Evolutionary conservation across 495 filamentous ascomycete genomes (phyloP), one percentile per base, ranked within the genome.

Genomic region (Physcia stellaris): DNA sequence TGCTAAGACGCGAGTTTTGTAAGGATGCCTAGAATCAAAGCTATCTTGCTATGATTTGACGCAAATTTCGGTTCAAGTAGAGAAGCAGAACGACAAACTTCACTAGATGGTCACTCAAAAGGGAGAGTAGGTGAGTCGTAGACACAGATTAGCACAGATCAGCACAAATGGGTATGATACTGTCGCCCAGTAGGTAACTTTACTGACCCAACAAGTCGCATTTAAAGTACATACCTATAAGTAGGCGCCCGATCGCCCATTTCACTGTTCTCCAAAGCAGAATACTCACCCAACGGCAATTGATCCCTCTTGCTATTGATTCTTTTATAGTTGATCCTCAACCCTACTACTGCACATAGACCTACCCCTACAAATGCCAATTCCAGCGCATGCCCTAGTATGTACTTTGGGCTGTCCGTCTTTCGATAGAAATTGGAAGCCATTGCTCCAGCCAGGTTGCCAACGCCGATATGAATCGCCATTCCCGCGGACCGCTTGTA

Each of bases 401-500:
- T 57, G 42, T 79, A 87, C 15, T 68, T 59, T 0, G 80, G 80
- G 5, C 61, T 58, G 45, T 86, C 80, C 18, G 62, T 60, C 4
- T 60, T 44, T 12, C 81, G 72, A 48, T 86, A 87, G 54, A 87
- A 85, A 47, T 86, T 85, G 2, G 73, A 75, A 0, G 80, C 71
- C 72, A 86, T 83, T 1, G 79, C 64, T 22, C 82, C 82, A 15
- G 72, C 78, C 3, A 86, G 57, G 42, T 83, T 84, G 0, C 83
- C 83, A 20, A 78, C 47, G 0, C 81, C 79, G 41, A 88, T 86
- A 24, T 82, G 76, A 3, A 86, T 59, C 0, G 79, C 83, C 71
- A 86, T 82, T 0, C 75, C 83, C 3, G 73, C 75, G 6, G 73
- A 69, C 1, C 81, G 64, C 54, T 86, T 86, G 32, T 79, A 78